Base-by-base conservation (phyloP, 1,139 yeast species). In the Suhomyces anneliseae region DNA sequence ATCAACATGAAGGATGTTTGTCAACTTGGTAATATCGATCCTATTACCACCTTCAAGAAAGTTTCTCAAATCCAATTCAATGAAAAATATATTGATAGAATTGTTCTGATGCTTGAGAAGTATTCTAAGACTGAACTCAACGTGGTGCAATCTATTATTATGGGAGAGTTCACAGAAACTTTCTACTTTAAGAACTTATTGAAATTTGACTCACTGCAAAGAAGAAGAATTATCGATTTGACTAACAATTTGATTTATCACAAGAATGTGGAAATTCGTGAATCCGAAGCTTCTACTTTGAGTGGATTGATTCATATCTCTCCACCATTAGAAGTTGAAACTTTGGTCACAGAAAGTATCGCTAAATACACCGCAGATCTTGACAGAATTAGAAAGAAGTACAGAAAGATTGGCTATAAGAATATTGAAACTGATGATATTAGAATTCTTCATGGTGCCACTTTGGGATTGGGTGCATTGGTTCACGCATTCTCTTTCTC, bases 401-500 rank as follows among this genome's bases (percentile, higher is more conserved):
- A 69, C 42, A 64, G 68, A 50, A 61, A 60, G 65, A 42, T 48
- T 7, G 69, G 67, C 1, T 66, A 64, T 51, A 70, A 66, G 52
- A 62, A 60, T 36, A 57, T 64, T 42, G 55, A 77, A 0, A 58
- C 67, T 35, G 76, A 74, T 6, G 82, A 82, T 51, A 58, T 68
- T 3, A 69, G 79, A 10, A 65, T 69, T 10, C 69, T 92, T 7
- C 99, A 93, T 61, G 96, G 95, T 2, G 92, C 97, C 2, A 87
- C 93, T 0, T 70, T 95, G 27, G 98, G 98, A 0, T 71, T 93
- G 10, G 96, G 98, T 4, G 87, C 98, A 0, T 71, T 93, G 38
- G 83, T 93, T 2, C 85, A 87, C 48, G 98, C 99, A 0, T 93
- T 87, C 68, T 93, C 98, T 2, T 93, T 90, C 61, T 75, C 79